Percentiles rank a stretch among this genome's conserved stretches.
Evolutionary conservation across 768 basidiomycete species (phyloP).

Genomic region (Phaeotremella skinneri): DNA sequence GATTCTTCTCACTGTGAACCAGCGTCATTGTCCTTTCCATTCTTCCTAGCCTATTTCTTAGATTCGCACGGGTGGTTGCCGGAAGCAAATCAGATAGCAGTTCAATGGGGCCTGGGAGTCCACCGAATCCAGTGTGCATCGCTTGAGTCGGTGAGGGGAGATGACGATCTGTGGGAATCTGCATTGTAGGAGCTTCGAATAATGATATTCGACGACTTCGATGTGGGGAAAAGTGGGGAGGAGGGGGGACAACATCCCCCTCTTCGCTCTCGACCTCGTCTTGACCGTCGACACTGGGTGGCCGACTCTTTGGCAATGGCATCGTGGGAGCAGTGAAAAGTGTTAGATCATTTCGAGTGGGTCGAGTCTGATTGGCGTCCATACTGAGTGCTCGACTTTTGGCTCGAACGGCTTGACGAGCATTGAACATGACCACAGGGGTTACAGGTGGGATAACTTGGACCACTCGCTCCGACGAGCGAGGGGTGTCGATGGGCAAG

Average conservation of each 20-base stretch:
- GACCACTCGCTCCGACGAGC: not conserved
- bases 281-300: not conserved
- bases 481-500: not conserved
- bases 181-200: conserved; percentile 4
- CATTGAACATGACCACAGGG: not conserved
- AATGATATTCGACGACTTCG: not conserved
- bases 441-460: not conserved
- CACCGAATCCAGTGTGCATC: not conserved
- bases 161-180: conserved; percentile 1
- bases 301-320: not conserved
- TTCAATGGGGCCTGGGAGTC: not conserved
- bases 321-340: not conserved
- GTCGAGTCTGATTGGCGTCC: not conserved
- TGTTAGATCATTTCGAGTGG: not conserved
- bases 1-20: not conserved
- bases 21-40: not conserved
- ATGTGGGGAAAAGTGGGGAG: not conserved
- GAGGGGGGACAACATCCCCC: conserved; percentile 5
- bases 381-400: not conserved
- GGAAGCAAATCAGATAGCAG: not conserved
- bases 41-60: not conserved
- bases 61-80: not conserved
- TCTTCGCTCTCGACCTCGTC: not conserved
- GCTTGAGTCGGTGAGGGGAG: not conserved
- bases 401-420: conserved; percentile 3